phyloP scores from a whole-genome alignment of 2,329 filamentous ascomycete genomes.

The Magnaporthiopsis rhizophila region DNA sequence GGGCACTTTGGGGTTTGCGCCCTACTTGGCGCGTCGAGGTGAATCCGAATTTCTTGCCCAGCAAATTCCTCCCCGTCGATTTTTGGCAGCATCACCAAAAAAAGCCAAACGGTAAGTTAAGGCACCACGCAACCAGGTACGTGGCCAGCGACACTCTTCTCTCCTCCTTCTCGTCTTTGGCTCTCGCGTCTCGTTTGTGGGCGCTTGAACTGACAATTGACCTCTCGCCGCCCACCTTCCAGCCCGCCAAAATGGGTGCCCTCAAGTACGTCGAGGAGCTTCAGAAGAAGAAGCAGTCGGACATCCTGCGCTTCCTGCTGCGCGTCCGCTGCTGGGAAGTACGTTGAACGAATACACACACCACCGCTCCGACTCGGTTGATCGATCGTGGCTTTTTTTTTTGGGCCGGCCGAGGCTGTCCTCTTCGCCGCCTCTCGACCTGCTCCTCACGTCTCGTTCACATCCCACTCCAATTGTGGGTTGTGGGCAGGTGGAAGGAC shows the following conservation, averaged over 20 bases:
- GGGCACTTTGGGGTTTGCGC: slow-evolving; percentile 1
- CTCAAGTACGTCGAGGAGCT: slow-evolving; percentile 99
- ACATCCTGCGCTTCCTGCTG: slow-evolving; percentile 99
- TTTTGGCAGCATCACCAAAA: slow-evolving; percentile 1
- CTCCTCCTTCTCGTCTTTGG: not conserved
- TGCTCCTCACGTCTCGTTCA: slow-evolving; percentile 16
- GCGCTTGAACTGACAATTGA: not conserved
- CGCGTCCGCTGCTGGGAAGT: slow-evolving; percentile 99
- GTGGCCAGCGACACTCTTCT: not conserved
- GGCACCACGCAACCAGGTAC: slow-evolving; percentile 3
- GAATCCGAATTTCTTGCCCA: not conserved
- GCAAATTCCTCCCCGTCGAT: not conserved
- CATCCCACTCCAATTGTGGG: not conserved
- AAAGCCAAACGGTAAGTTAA: not conserved
- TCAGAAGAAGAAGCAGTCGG: slow-evolving; percentile 99
- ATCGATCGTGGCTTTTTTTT: slow-evolving; percentile 17
- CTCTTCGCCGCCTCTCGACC: slow-evolving; percentile 5
- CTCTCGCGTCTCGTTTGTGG: not conserved
- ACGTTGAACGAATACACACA: slow-evolving; percentile 40
- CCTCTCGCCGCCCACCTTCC: not conserved
- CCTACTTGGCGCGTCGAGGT: slow-evolving; percentile 1
- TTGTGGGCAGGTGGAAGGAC: not conserved
- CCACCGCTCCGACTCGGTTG: slow-evolving; percentile 16
- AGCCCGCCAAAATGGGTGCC: slow-evolving; percentile 83
- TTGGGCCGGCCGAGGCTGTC: slow-evolving; percentile 9